Evolutionary conservation across 2,329 filamentous ascomycete species (phyloP), one percentile per base, ranked within the genome.

Genomic region (Claviceps africana): DNA sequence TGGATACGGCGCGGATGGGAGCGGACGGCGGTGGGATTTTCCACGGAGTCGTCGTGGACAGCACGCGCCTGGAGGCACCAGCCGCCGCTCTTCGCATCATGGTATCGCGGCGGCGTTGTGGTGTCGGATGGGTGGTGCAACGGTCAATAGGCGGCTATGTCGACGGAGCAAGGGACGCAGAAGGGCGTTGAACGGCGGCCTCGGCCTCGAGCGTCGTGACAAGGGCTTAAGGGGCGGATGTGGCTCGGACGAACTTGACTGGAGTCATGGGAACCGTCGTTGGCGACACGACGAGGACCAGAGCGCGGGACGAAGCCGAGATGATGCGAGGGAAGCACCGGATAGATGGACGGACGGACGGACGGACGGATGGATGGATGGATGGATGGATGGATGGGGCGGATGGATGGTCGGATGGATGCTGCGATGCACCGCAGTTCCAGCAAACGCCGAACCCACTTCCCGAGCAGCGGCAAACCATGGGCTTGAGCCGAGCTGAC

Each of bases 11-110:
- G 51, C 68, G 64, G 48, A 61, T 35, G 53, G 61, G 54, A 39
- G 62, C 39, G 9, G 54, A 33, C 19, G 52, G 56, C n/a, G 46
- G 47, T 28, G 58, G 52, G 7, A 56, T 53, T 21, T 59, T 45
- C 33, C 47, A 50, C 45, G 53, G 17, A 48, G 55, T 54, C 25
- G 59, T 56, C 46, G 61, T 56, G 35, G 60, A 52, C 47, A 51
- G 50, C 39, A 56, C 52, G 54, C 65, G 63, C 57, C 60, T 60
- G 39, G 64, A 59, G 52, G 64, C 59, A 55, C 60, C 55, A n/a
- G 62, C 51, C 42, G 62, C 64, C 54, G 65, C 56, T 56, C 63
- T 62, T 52, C 64, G 66, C 60, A 69, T 60, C 64, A 65, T 67
- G 31, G 50, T 52, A 47, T 25, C 25, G 22, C 13, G 35, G 35